Evolutionary conservation across 2,329 filamentous ascomycete genomes (phyloP).

Genomic region (Purpureocillium lavendulum): DNA sequence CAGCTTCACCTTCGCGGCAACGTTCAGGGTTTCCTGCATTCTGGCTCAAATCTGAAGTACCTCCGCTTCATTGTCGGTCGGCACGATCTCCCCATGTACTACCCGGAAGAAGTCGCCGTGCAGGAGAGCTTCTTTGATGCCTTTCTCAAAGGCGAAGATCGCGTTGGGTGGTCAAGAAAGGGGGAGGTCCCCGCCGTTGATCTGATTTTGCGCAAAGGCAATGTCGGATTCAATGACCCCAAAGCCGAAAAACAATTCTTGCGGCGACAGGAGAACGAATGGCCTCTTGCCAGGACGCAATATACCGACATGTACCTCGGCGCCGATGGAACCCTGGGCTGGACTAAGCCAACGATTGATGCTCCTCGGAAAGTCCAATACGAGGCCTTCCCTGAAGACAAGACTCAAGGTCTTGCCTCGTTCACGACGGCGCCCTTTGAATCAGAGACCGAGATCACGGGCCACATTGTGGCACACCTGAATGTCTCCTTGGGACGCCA

Average conservation of each 20-base stretch:
- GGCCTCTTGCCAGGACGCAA: constrained; percentile 58
- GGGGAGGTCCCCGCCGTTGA: too few relatives aligned
- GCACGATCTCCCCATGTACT: too few relatives aligned
- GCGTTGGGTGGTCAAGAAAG: too few relatives aligned
- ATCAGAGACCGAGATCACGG: too few relatives aligned
- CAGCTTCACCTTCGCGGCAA: too few relatives aligned
- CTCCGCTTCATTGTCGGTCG: too few relatives aligned
- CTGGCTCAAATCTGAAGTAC: too few relatives aligned
- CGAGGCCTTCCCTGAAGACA: neutral
- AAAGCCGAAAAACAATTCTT: constrained; percentile 47
- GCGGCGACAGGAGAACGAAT: constrained; percentile 50
- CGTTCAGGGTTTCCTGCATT: too few relatives aligned
- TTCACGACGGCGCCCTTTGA: neutral
- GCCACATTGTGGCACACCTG: constrained; percentile 56
- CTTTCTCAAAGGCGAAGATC: too few relatives aligned
- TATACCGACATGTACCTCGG: constrained; percentile 53
- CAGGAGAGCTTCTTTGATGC: too few relatives aligned
- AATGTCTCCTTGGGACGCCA: constrained; percentile 48
- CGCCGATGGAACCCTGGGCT: neutral
- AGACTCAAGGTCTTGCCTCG: neutral
- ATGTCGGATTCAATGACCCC: constrained; percentile 58
- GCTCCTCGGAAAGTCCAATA: constrained; percentile 41
- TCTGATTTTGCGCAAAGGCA: too few relatives aligned
- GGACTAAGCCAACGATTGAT: constrained; percentile 6
- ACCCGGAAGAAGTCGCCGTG: too few relatives aligned